Base-by-base conservation (phyloP, 139 green algal genomes). In the Tetradesmus lagerheimii region DNA sequence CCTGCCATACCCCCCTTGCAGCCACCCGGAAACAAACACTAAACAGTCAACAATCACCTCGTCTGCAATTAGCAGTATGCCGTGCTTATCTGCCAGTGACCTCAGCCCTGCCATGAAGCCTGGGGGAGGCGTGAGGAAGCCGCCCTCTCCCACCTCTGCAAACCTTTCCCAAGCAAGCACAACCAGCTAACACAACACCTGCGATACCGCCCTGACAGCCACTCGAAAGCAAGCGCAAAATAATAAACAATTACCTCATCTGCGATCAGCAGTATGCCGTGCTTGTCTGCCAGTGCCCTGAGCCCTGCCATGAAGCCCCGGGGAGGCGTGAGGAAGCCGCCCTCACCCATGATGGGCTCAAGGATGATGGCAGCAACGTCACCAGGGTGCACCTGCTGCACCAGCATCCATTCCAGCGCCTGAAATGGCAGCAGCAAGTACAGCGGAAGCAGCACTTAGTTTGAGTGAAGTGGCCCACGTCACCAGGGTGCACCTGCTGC, bases 221-320 rank as follows among this genome's bases (percentile, higher is more conserved):
- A n/a, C n/a, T n/a, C n/a, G n/a, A n/a, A n/a, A 64, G 50, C 50
- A 27, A 64, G 50, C 66, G 2, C 8, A 74, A 20, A 74, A 27
- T n/a, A 74, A 20, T n/a, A 5, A n/a, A 16, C 15, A 14, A 43
- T 2, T 86, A 96, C 96, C 94, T 98, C 96, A 84, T 98, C 96
- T 20, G 95, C 92, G 71, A 98, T 98, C 29, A 99, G 93, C 84
- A 99, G 81, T 29, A 98, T 97, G 80, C 92, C 94, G 85, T 98
- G 94, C 86, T 96, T 50, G 90, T 96, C 92, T 39, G 93, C 96
- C 64, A 98, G 89, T 90, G 81, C 43, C 4, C 96, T 85, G 74
- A 98, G 92, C 2, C 31, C 75, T 9, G 38, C 25, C 76, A 99
- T 81, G 92, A 97, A 99, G 67, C 92, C 93, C 2, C 94, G 95